Percentiles rank a stretch among this genome's conserved stretches.
phyloP scores from a whole-genome alignment of 1,284 basidiomycete species.

The Coniferiporia sulphurascens region DNA sequence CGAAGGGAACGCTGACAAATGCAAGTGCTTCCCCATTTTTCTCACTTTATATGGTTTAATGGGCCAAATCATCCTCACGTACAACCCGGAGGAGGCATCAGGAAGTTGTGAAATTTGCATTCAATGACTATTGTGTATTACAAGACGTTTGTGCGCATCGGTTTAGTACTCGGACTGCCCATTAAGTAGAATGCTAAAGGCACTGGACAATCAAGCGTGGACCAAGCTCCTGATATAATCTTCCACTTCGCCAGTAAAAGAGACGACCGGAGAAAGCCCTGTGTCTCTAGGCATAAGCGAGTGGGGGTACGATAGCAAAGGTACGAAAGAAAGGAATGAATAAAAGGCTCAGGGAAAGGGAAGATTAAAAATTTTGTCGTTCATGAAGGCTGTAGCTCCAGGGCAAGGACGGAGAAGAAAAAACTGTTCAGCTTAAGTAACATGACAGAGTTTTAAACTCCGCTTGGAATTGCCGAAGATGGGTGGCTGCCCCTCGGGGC shows the following conservation, averaged over 20 bases:
- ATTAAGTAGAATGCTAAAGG: constrained; percentile 7
- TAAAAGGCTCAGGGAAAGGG: background rate
- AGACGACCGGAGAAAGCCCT: constrained; percentile 29
- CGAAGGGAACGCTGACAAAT: background rate
- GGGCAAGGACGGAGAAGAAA: no score
- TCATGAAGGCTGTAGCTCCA: no score
- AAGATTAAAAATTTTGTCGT: background rate
- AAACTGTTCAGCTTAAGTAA: background rate
- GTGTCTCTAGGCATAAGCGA: constrained; percentile 32
- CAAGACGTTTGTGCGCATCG: constrained; percentile 12
- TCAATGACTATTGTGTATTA: background rate
- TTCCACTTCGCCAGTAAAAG: constrained; percentile 32
- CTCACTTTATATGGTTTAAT: background rate
- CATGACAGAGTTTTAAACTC: background rate
- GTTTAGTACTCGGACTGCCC: constrained; percentile 30
- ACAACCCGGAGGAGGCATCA: no score
- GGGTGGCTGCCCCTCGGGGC: background rate
- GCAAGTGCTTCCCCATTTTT: no score
- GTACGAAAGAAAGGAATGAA: background rate
- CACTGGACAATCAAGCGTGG: constrained; percentile 29
- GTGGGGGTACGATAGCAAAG: constrained; percentile 21
- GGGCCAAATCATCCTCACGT: background rate
- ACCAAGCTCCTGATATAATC: constrained; percentile 24
- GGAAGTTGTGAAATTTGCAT: background rate
- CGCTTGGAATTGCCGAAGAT: background rate